Conservation (phyloP, 2,329 filamentous ascomycete genomes). For the Penicillium sp. region DNA sequence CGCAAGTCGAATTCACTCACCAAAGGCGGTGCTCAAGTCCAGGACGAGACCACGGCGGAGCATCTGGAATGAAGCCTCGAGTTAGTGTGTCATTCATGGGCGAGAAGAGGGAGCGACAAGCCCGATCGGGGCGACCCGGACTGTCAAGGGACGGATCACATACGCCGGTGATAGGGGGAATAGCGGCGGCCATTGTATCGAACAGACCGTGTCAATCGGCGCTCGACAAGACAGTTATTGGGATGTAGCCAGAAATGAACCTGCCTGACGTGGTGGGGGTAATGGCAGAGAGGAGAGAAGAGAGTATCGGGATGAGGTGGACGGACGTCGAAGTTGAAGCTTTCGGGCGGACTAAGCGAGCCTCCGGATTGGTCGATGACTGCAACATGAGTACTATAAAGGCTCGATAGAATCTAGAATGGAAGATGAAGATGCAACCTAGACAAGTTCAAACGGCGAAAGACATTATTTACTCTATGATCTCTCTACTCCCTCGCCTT, state of each 20-base stretch:
- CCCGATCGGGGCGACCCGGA: conserved; percentile 19
- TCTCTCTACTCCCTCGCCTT: not conserved
- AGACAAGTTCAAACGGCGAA: not conserved
- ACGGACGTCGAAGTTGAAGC: conserved; percentile 35
- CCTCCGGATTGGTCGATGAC: conserved; percentile 33
- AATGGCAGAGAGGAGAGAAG: conserved; percentile 22
- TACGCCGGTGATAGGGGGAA: conserved; percentile 50
- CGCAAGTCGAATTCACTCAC: conserved; percentile 46
- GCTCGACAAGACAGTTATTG: conserved; percentile 1
- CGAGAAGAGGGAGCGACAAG: conserved; percentile 5
- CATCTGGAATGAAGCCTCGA: conserved; percentile 48
- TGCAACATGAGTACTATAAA: not conserved
- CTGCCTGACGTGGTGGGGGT: conserved; percentile 25
- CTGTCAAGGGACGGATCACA: conserved; percentile 26
- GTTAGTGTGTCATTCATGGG: conserved; percentile 17
- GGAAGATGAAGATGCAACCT: no score
- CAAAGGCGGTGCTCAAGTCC: conserved; percentile 64
- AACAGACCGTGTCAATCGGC: conserved; percentile 17
- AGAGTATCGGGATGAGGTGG: conserved; percentile 20
- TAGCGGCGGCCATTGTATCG: conserved; percentile 41
- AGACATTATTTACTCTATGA: not conserved
- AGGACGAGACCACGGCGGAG: conserved; percentile 64
- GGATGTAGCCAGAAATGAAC: conserved; percentile 19
- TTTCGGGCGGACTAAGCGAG: conserved; percentile 40
- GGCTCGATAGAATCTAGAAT: not conserved